Evolutionary conservation across 495 filamentous ascomycete species (phyloP), one percentile per base, ranked within the genome.

Genomic region (Lophiostoma macrostomum): DNA sequence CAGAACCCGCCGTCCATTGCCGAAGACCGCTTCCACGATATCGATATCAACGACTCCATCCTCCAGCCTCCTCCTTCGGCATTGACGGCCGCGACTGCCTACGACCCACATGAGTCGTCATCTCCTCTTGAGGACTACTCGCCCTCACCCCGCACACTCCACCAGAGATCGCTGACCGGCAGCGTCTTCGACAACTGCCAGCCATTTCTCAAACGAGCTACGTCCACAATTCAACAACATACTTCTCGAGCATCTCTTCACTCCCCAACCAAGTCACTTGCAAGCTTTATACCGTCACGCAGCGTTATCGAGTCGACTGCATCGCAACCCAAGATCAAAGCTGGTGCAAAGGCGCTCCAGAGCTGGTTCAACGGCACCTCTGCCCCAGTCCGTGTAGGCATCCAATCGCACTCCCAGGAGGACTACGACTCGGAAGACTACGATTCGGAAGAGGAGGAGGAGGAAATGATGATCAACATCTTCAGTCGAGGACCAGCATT

Each of bases 351-450:
- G 16, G 50, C 35, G 7, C 18, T 65, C 14, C 27, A 32, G 11
- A 44, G 50, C 30, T 62, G 52, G 48, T 65, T 65, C 46, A 62
- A 48, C 58, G 62, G 62, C 11, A 30, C 62, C 0, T 62, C 53
- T 12, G 58, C 53, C 10, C 53, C 58, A 5, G 50, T 65, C 19
- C 31, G 34, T n/a, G 13, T 65, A 0, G 62, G 62, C 13, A 18
- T 65, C 5, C 19, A 16, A 7, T n/a, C 60, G 13, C 27, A 6
- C n/a, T 27, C 47, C 10, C 16, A 54, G 4, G 25, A 45, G 12
- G 49, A 52, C 7, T 42, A 32, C 19, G 49, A 50, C 14, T 46
- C 29, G n/a, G 28, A 49, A 12, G 60, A 63, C 11, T 39, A 44
- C 44, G 40, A 47, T 4, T 46, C 41, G 23, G 56, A 54, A 46